phyloP scores from a whole-genome alignment of 306 rosid species.

The Begonia fuchsioides region DNA sequence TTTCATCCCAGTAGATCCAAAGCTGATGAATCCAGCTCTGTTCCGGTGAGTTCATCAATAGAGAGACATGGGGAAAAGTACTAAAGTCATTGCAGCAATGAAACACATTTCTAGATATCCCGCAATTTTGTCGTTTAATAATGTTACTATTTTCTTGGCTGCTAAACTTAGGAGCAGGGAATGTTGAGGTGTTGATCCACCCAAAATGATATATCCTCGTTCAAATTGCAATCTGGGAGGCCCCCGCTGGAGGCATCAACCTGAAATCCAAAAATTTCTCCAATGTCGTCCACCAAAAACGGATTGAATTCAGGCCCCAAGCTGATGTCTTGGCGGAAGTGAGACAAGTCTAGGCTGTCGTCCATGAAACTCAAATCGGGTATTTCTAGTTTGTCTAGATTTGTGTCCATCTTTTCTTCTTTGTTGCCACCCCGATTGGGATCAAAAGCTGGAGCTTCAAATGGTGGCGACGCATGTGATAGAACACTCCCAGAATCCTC shows the following conservation, averaged over 20 bases:
- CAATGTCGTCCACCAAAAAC: conserved; percentile 22
- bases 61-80: no score
- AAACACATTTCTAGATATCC: no score
- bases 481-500: conserved; percentile 28
- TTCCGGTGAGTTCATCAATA: no score
- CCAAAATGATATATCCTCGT: conserved; percentile 61
- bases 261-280: conserved; percentile 27
- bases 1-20: no score
- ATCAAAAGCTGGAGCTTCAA: conserved; percentile 34
- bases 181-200: conserved; percentile 47
- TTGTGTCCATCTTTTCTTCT: conserved; percentile 14
- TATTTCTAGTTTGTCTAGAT: conserved; percentile 21
- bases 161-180: conserved; percentile 51
- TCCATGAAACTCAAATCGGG: conserved; percentile 33
- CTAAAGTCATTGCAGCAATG: no score
- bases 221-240: conserved; percentile 66
- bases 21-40: no score
- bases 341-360: conserved; percentile 9
- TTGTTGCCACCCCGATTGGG: conserved; percentile 2
- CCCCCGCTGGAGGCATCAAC: conserved; percentile 28
- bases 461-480: conserved; percentile 40
- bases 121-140: no score
- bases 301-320: conserved; percentile 24
- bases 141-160: conserved; percentile 7
- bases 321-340: conserved; percentile 13